These are phyloP conservation scores for Graphilbum fragrans DNA, from an alignment of 2,329 filamentous ascomycete species.

Conservation along the genomic window DNA sequence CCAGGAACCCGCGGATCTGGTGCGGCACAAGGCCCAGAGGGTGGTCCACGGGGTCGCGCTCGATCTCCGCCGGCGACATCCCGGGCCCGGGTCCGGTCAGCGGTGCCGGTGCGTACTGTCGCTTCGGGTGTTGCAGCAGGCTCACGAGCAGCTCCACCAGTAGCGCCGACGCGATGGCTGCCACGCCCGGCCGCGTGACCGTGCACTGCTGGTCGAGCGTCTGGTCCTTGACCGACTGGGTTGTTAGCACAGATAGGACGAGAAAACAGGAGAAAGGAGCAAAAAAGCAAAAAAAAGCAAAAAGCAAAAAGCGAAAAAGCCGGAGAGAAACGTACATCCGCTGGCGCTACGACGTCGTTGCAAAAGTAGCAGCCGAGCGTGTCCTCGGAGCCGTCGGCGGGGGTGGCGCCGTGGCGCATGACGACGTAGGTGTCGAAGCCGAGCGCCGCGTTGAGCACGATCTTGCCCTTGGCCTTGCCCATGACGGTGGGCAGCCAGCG, in stretches of 20 bases:
- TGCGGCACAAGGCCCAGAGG: slow-evolving; percentile 63
- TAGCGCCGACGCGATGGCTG: slow-evolving; percentile 81
- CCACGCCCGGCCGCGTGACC: slow-evolving; percentile 85
- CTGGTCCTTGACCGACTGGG: slow-evolving; percentile 79
- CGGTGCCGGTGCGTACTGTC: slow-evolving; percentile 47
- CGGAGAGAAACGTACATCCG: slow-evolving; percentile 47
- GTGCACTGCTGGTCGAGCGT: slow-evolving; percentile 98
- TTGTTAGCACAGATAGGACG: neutral
- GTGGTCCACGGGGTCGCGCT: slow-evolving; percentile 44
- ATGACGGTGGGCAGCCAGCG: slow-evolving; percentile 94
- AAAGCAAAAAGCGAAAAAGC: neutral
- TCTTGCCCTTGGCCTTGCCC: slow-evolving; percentile 84
- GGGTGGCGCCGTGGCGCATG: slow-evolving; percentile 79
- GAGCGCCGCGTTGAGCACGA: slow-evolving; percentile 91
- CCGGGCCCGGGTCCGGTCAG: neutral
- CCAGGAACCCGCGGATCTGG: slow-evolving; percentile 66
- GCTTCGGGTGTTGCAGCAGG: slow-evolving; percentile 72
- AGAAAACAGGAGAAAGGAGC: neutral
- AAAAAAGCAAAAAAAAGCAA: no score
- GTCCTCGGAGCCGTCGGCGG: slow-evolving; percentile 39
- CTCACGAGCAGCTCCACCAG: slow-evolving; percentile 85
- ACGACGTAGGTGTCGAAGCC: slow-evolving; percentile 96
- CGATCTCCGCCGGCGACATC: slow-evolving; percentile 25
- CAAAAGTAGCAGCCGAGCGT: slow-evolving; percentile 95
- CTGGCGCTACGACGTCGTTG: slow-evolving; percentile 91